Conservation (phyloP, 768 basidiomycete genomes). For the Sarcomyxa edulis region DNA sequence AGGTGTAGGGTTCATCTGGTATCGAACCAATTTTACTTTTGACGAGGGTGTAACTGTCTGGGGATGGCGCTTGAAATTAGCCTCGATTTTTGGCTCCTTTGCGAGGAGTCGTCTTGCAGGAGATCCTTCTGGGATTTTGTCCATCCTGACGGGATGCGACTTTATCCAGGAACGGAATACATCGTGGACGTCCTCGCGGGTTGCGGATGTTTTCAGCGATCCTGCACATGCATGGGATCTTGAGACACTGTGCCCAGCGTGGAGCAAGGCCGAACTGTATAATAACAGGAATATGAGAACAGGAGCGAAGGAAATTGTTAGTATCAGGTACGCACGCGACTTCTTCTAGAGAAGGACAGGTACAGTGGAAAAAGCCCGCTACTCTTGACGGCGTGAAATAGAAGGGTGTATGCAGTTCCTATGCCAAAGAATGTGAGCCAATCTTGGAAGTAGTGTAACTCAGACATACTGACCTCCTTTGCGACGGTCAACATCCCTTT, state of each 20-base stretch:
- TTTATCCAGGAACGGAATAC: conserved; percentile 85
- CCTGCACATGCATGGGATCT: conserved; percentile 89
- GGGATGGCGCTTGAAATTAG: conserved; percentile 78
- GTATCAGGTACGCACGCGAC: conserved; percentile 52
- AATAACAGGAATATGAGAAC: not conserved
- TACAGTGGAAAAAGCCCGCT: conserved; percentile 77
- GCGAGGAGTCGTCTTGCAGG: conserved; percentile 66
- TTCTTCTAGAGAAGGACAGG: conserved; percentile 69
- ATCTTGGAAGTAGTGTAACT: not conserved
- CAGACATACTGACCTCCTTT: conserved; percentile 56
- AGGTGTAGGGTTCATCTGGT: conserved; percentile 85
- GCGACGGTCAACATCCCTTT: conserved; percentile 94
- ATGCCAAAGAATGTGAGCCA: not conserved
- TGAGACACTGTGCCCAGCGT: conserved; percentile 80
- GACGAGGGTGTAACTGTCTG: conserved; percentile 53
- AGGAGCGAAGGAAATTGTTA: not conserved
- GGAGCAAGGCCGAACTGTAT: conserved; percentile 78
- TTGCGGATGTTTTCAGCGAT: conserved; percentile 86
- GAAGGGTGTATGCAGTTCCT: conserved; percentile 79
- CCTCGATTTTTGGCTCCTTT: conserved; percentile 51
- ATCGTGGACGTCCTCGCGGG: conserved; percentile 68
- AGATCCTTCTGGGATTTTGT: conserved; percentile 72
- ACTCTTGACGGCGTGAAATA: conserved; percentile 85
- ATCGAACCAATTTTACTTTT: conserved; percentile 76
- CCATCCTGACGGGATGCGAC: conserved; percentile 74